Percentiles rank a stretch among this genome's conserved stretches.
These are phyloP conservation scores for Prunus yedoensis DNA, from an alignment of 331 rosid species.

Conservation along the genomic window DNA sequence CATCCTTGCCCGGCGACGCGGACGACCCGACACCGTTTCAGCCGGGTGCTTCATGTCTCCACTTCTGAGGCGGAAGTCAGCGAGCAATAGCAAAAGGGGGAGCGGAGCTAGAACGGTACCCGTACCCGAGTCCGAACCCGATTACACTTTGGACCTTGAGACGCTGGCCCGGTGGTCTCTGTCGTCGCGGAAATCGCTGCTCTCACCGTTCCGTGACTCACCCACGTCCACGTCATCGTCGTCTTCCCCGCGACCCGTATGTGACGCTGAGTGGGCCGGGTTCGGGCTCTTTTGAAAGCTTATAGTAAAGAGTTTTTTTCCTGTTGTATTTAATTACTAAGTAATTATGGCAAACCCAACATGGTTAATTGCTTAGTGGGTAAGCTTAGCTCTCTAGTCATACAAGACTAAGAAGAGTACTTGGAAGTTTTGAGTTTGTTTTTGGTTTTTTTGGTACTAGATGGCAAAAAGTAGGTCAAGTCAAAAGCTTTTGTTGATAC, in stretches of 20 bases:
- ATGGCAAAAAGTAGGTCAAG: neutral
- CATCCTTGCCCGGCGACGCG: conserved; percentile 28
- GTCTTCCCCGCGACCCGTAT: conserved; percentile 58
- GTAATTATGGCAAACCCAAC: neutral
- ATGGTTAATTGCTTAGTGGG: neutral
- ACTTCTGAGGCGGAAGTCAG: conserved; percentile 36
- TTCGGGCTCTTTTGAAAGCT: conserved; percentile 60
- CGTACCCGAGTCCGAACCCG: too few relatives aligned
- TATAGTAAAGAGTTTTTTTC: too few relatives aligned
- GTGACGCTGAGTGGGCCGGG: conserved; percentile 83
- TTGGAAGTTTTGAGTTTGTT: neutral
- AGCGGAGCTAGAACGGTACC: neutral
- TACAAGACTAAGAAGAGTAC: neutral
- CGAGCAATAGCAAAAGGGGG: conserved; percentile 16
- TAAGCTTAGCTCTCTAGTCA: neutral
- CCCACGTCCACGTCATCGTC: conserved; percentile 39
- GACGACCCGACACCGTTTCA: conserved; percentile 38
- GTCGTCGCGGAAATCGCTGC: conserved; percentile 50
- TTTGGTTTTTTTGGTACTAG: neutral
- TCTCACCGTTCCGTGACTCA: conserved; percentile 58
- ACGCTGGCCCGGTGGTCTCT: conserved; percentile 60
- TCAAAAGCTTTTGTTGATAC: neutral
- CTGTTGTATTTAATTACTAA: too few relatives aligned
- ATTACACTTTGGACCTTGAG: conserved; percentile 48
- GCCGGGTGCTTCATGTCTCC: conserved; percentile 80